Conservation (phyloP, 1,284 basidiomycete genomes). For the Mycosarcoma maydis region DNA sequence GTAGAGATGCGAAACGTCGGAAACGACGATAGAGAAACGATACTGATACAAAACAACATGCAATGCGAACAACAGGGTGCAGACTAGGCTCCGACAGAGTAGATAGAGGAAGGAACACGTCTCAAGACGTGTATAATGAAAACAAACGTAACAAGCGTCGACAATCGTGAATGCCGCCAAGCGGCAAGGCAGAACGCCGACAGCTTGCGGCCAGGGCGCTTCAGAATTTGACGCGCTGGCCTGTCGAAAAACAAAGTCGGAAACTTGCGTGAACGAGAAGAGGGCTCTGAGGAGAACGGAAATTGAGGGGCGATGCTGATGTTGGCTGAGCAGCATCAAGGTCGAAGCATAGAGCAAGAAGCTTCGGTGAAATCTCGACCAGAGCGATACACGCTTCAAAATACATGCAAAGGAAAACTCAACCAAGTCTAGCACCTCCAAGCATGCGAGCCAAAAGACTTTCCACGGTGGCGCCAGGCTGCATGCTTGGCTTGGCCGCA, state of each 20-base stretch:
- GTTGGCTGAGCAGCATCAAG: no score
- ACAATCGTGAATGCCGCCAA: no score
- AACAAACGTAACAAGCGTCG: conserved; percentile 14
- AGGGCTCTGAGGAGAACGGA: no score
- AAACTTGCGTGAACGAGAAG: not conserved
- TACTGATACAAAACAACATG: conserved; percentile 31
- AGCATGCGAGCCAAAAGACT: conserved; percentile 56
- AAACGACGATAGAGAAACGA: not conserved
- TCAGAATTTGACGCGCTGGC: conserved; percentile 53
- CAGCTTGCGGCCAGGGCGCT: conserved; percentile 46
- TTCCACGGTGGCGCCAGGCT: conserved; percentile 51
- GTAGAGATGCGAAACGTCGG: not conserved
- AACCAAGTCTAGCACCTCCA: conserved; percentile 34
- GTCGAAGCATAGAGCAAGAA: no score
- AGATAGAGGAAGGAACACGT: not conserved
- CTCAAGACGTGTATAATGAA: no score
- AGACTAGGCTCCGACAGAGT: no score
- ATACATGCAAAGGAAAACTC: no score
- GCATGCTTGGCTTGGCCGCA: conserved; percentile 23
- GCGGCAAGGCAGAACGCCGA: no score
- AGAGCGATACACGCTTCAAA: no score
- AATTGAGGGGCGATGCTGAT: not conserved
- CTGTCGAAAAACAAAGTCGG: conserved; percentile 3
- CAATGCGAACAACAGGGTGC: conserved; percentile 19
- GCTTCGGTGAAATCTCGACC: no score